Conservation (phyloP, 2,329 filamentous ascomycete species). For the Periconia sp. region DNA sequence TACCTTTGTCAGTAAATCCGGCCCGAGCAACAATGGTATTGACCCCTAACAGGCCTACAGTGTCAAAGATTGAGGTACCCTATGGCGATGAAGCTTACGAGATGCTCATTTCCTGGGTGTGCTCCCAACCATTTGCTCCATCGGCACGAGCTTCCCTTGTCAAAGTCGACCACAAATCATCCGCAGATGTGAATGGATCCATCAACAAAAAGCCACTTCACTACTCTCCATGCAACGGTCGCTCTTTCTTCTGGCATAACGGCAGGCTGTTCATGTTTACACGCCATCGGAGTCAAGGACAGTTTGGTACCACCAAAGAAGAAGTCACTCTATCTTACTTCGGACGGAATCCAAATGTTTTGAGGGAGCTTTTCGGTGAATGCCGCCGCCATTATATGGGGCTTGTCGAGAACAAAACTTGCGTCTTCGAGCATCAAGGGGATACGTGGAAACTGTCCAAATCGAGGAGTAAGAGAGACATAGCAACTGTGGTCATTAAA, state of each 20-base stretch:
- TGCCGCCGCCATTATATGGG: constrained; percentile 12
- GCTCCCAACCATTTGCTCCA: constrained; percentile 9
- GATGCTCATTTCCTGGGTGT: constrained; percentile 13
- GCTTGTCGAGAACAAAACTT: constrained; percentile 15
- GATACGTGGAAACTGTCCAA: constrained; percentile 11
- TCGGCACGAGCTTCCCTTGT: constrained; percentile 10
- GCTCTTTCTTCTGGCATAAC: constrained; percentile 14
- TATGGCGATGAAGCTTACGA: constrained; percentile 15
- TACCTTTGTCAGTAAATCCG: constrained; percentile 12
- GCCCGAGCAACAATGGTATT: not conserved
- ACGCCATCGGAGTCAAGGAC: constrained; percentile 7
- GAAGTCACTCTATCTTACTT: constrained; percentile 14
- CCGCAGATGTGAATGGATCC: not conserved
- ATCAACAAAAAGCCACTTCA: constrained; percentile 13
- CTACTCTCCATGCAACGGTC: constrained; percentile 14
- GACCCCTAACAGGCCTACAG: constrained; percentile 8
- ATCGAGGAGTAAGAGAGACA: constrained; percentile 11
- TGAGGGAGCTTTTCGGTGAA: constrained; percentile 10
- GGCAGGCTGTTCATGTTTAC: constrained; percentile 11
- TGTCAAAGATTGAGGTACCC: constrained; percentile 11
- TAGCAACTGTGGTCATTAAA: constrained; percentile 69
- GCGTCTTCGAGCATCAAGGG: constrained; percentile 16
- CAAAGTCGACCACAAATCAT: constrained; percentile 13
- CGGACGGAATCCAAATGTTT: constrained; percentile 11
- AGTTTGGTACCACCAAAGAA: constrained; percentile 9